Conservation (phyloP, 2,329 filamentous ascomycete genomes). For the Claviceps pusilla region DNA sequence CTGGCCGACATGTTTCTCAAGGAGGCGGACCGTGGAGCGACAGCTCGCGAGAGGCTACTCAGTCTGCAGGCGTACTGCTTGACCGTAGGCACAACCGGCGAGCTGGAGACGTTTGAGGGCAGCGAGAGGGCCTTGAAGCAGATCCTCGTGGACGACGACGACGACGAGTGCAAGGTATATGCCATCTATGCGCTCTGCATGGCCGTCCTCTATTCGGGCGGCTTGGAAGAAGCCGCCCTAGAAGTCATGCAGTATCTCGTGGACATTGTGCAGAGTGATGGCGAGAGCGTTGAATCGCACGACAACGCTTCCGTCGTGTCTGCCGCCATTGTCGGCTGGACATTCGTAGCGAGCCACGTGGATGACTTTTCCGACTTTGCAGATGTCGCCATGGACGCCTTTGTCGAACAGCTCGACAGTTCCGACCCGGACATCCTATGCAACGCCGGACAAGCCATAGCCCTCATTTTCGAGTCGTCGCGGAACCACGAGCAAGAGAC, state of each 20-base stretch:
- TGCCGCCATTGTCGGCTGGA: conserved; percentile 65
- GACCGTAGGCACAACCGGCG: conserved; percentile 53
- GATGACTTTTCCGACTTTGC: conserved; percentile 60
- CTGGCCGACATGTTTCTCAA: conserved; percentile 52
- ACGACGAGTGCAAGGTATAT: conserved; percentile 49
- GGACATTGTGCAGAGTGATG: conserved; percentile 68
- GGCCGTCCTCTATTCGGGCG: conserved; percentile 63
- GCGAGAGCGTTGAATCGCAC: conserved; percentile 52
- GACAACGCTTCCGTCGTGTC: conserved; percentile 58
- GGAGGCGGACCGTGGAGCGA: conserved; percentile 54
- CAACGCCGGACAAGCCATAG: conserved; percentile 65
- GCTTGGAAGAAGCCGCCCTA: conserved; percentile 49
- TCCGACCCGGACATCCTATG: conserved; percentile 58
- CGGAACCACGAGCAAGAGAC: conserved; percentile 33
- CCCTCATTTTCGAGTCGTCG: conserved; percentile 63
- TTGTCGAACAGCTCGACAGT: conserved; percentile 75
- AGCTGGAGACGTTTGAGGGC: conserved; percentile 23
- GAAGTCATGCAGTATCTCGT: conserved; percentile 62
- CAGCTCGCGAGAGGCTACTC: conserved; percentile 51
- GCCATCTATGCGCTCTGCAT: conserved; percentile 60
- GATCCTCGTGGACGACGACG: conserved; percentile 38
- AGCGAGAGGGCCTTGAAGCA: conserved; percentile 18
- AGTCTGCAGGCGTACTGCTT: conserved; percentile 60
- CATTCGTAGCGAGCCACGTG: conserved; percentile 61
- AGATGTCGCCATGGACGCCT: conserved; percentile 59